Base-by-base conservation (phyloP, 176 grass and related monocot genomes). In the Avena insularis region DNA sequence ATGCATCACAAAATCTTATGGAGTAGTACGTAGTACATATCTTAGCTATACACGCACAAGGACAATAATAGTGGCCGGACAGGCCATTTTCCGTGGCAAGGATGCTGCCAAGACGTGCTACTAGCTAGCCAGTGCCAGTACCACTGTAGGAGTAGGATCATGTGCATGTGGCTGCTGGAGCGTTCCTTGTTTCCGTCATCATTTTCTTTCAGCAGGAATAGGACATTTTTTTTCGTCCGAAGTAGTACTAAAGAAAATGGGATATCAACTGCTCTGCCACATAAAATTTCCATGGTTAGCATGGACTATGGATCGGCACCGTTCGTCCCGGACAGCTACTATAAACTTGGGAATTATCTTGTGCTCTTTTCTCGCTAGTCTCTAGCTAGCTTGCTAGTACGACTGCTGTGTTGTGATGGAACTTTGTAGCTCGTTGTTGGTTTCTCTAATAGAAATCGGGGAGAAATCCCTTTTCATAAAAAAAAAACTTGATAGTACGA, bases 81-180 rank as follows among this genome's bases (percentile, higher is more conserved):
- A 7, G 1, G 2, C 46, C 12, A 56, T 51, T 61, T 77, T 38
- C 19, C 35, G 27, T 81, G 55, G 27, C 27, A 71, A 23, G 74
- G 74, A 77, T 55, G 74, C 74, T 77, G 74, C 8, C 49, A 55
- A 55, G 15, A 71, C 11, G 33, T 55, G 45, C 9, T 29, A 47
- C 10, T 12, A 21, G 10, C 10, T 12, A 14, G 17, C 77, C 10
- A 58, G 31, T 78, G 21, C 53, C 11, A 21, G 58, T 45, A 27
- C 21, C 16, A 75, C 72, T 84, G 31, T 62, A 9, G 1, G 23
- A 61, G 55, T 62, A 6, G 56, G 89, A 86, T 86, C 60, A 27
- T 21, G 1, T 78, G 53, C 54, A 45, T 71, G 84, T 82, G 71
- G 84, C 62, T 47, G 21, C 58, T 53, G 3, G 46, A 21, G 12